Evolutionary conservation across 2,329 filamentous ascomycete genomes (phyloP).

Genomic region (Fonsecaea pedrosoi): DNA sequence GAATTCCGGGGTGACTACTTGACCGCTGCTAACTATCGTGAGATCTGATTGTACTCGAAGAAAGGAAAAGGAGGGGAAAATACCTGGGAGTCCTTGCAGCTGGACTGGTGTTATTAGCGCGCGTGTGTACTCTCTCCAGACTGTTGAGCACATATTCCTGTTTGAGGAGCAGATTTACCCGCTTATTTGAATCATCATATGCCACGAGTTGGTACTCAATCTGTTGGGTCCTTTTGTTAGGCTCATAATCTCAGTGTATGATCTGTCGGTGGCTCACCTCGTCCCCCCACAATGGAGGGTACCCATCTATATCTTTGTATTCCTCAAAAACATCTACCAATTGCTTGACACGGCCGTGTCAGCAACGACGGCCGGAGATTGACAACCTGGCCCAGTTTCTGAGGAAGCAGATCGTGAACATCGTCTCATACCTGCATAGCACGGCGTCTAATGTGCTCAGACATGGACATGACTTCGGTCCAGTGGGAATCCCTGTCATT

Average conservation of each 20-base stretch:
- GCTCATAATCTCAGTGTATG: not conserved
- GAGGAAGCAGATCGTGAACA: not conserved
- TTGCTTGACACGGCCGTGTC: constrained; percentile 68
- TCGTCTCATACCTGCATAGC: not conserved
- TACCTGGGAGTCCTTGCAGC: not conserved
- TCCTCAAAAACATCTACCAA: constrained; percentile 91
- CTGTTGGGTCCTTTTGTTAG: constrained; percentile 54
- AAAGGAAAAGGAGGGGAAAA: not conserved
- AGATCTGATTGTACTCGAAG: not conserved
- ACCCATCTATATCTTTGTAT: constrained; percentile 88
- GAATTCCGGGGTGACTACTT: constrained; percentile 65
- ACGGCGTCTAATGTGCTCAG: not conserved
- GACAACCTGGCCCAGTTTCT: not conserved
- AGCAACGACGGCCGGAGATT: not conserved
- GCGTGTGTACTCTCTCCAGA: constrained; percentile 64
- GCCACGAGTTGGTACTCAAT: constrained; percentile 94
- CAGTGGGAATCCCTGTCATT: not conserved
- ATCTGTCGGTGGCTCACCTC: constrained; percentile 68
- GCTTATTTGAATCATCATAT: constrained; percentile 76
- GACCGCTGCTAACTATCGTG: not conserved
- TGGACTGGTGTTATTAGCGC: constrained; percentile 44
- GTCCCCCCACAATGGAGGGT: constrained; percentile 93
- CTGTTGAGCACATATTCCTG: constrained; percentile 91
- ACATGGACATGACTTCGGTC: not conserved
- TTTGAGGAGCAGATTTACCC: constrained; percentile 81